Percentiles rank a stretch among this genome's conserved stretches.
Evolutionary conservation across 495 filamentous ascomycete genomes (phyloP).

Genomic region (Xylaria longipes): DNA sequence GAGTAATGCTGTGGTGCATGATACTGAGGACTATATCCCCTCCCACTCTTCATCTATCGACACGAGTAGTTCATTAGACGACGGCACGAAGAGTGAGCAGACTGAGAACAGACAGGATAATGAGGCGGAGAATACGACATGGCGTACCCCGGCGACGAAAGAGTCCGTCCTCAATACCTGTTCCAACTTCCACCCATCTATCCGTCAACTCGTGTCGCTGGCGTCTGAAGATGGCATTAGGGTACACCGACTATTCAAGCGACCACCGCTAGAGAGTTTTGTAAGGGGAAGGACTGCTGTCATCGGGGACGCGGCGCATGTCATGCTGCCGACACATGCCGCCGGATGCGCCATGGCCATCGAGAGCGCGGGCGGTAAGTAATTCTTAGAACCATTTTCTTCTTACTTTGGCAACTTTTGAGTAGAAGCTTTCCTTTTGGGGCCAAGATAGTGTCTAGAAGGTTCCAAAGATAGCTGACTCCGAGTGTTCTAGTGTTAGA

Average conservation of each 20-base stretch:
- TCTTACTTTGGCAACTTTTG: too few relatives aligned
- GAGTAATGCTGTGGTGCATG: slow-evolving; percentile 41
- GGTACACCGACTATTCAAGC: slow-evolving; percentile 38
- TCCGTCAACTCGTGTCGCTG: slow-evolving; percentile 33
- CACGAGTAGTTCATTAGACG: background rate
- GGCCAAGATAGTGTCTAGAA: too few relatives aligned
- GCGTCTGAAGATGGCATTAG: slow-evolving; percentile 42
- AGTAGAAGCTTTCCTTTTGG: too few relatives aligned
- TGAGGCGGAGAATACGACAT: background rate
- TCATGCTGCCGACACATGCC: slow-evolving; percentile 42
- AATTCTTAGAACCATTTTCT: too few relatives aligned
- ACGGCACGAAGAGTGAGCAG: background rate
- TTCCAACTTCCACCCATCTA: slow-evolving; percentile 33
- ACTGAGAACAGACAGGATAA: background rate
- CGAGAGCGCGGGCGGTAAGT: slow-evolving; percentile 33
- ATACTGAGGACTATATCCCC: slow-evolving; percentile 25
- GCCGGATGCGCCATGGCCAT: slow-evolving; percentile 38
- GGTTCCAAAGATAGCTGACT: too few relatives aligned
- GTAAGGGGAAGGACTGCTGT: slow-evolving; percentile 35
- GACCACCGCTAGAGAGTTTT: slow-evolving; percentile 32
- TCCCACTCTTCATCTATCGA: background rate
- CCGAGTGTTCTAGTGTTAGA: slow-evolving; percentile 26
- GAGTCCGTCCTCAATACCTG: slow-evolving; percentile 21
- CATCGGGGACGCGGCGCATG: slow-evolving; percentile 42
- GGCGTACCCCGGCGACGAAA: slow-evolving; percentile 1